These are phyloP conservation scores for Platanus orientalis DNA, from an alignment of 164 flowering plant genomes.

Conservation along the genomic window DNA sequence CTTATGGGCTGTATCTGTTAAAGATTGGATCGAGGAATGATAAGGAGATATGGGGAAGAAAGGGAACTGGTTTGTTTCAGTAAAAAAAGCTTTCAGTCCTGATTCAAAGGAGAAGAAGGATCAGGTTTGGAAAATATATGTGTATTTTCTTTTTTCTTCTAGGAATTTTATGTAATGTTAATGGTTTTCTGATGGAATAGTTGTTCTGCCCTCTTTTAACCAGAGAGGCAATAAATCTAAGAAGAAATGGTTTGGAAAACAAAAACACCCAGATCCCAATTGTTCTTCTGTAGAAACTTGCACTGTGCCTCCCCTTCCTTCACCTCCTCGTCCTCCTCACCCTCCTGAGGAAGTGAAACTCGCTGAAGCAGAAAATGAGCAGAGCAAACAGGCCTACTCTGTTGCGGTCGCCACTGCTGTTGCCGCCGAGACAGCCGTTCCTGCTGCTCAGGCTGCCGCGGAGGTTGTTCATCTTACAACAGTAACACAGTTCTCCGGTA, in stretches of 20 bases:
- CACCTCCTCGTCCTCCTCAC: background rate
- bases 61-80: slow-evolving; percentile 77
- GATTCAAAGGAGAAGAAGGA: slow-evolving; percentile 55
- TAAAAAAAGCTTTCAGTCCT: slow-evolving; percentile 77
- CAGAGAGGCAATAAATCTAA: slow-evolving; percentile 57
- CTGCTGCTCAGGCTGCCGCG: slow-evolving; percentile 83
- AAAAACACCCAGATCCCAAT: slow-evolving; percentile 24
- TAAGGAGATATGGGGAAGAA: slow-evolving; percentile 78
- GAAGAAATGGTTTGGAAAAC: slow-evolving; percentile 48
- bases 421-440: slow-evolving; percentile 84
- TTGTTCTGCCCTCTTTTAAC: background rate
- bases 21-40: slow-evolving; percentile 26
- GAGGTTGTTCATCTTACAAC: slow-evolving; percentile 66
- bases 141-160: background rate
- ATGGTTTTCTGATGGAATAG: background rate
- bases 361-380: slow-evolving; percentile 53
- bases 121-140: slow-evolving; percentile 28
- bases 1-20: background rate
- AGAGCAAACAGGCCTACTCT: slow-evolving; percentile 68
- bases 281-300: slow-evolving; percentile 18
- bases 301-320: slow-evolving; percentile 16
- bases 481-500: slow-evolving; percentile 43
- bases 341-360: slow-evolving; percentile 44
- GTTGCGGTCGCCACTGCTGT: slow-evolving; percentile 75
- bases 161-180: background rate